These are phyloP conservation scores for Colletotrichum sp. DNA, from an alignment of 2,329 filamentous ascomycete species.

Conservation along the genomic window DNA sequence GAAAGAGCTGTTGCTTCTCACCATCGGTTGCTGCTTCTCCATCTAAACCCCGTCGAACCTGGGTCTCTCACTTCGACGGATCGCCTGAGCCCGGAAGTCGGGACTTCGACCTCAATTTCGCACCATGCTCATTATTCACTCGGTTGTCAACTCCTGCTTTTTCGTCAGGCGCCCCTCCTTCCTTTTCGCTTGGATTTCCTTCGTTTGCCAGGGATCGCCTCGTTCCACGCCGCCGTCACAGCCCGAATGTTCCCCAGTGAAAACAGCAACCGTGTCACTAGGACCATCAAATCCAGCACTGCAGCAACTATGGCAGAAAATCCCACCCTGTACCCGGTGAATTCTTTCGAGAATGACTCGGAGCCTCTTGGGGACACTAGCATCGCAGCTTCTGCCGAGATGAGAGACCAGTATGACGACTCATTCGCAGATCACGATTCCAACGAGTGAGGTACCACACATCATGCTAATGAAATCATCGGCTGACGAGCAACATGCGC, in stretches of 20 bases:
- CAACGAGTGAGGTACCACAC: background rate
- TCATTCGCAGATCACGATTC: background rate
- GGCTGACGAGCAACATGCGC: background rate
- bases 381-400: background rate
- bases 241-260: background rate
- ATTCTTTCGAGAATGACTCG: background rate
- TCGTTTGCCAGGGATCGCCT: background rate
- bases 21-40: background rate
- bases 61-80: background rate
- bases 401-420: background rate
- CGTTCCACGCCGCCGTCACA: background rate
- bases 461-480: background rate
- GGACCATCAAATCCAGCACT: background rate
- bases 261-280: background rate
- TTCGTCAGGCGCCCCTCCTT: background rate
- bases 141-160: background rate
- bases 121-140: background rate
- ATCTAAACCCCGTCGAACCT: background rate
- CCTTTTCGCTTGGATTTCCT: background rate
- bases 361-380: background rate
- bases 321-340: background rate
- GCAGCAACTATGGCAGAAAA: background rate
- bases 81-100: background rate
- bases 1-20: background rate
- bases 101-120: background rate